Base-by-base conservation (phyloP, 2,329 filamentous ascomycete species). In the Onygenales sp. region DNA sequence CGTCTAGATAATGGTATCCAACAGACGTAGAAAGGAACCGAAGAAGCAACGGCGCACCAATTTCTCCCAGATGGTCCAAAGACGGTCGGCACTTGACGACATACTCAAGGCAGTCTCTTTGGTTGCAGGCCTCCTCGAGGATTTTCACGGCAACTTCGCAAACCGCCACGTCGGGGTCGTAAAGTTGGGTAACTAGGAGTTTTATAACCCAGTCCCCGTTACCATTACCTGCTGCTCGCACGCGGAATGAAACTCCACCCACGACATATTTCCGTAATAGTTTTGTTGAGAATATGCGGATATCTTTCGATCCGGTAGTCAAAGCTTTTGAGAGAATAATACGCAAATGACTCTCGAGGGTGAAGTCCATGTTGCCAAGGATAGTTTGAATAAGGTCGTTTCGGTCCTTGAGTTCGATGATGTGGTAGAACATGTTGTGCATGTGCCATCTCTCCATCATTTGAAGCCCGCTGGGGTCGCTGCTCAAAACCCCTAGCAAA, bases 361-460 rank as follows among this genome's bases (percentile, higher is more conserved):
- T 87, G 66, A 95, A 98, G 70, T 98, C 92, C 70, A 98, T 91
- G 63, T 91, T 93, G 48, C 87, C 85, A 7, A 98, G 78, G 34
- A 98, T 79, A 8, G 92, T 79, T 65, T 91, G 89, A 66, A 97
- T 89, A 55, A 98, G 76, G 67, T 98, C 93, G 45, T 92, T 89
- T 2, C 93, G 86, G 68, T 93, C 87, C 62, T 87, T 89, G 44
- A 95, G 77, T 64, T 97, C 92, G 54, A 96, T 81, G 56, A 98
- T 95, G 69, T 97, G 93, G 67, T 98, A 98, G 78, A 97, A 94
- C 89, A 98, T 98, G 70, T 97, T 97, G 72, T 96, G 91, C 79
- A 98, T 94, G 62, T 90, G 88, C 92, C 93, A 97, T 62, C 89
- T 79, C 67, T 97, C 92, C 65, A 98, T 81, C 73, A 98, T 92